Percentiles rank a stretch among this genome's conserved stretches.
These are phyloP conservation scores for Solanum pimpinellifolium DNA, from an alignment of 257 asterid genomes.

Conservation along the genomic window DNA sequence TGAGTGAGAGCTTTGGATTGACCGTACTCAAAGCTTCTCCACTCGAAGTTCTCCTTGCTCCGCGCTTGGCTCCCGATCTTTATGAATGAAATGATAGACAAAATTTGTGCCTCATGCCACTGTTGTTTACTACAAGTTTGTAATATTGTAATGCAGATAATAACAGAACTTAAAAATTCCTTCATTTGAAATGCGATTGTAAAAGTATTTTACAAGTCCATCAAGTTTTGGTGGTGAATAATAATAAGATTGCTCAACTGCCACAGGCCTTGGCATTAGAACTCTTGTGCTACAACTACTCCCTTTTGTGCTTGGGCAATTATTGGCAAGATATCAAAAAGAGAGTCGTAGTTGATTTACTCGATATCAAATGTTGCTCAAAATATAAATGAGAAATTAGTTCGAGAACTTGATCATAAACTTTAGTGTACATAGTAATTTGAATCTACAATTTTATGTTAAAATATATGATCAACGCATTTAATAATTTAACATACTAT, in stretches of 20 bases:
- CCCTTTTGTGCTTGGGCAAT: too few relatives aligned
- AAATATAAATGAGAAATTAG: not conserved
- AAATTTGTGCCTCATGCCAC: not conserved
- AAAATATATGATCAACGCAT: too few relatives aligned
- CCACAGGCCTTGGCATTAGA: too few relatives aligned
- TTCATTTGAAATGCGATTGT: not conserved
- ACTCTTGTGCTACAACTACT: too few relatives aligned
- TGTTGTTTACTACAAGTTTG: not conserved
- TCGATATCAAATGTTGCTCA: not conserved
- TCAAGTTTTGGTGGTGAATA: too few relatives aligned
- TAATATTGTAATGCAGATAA: not conserved
- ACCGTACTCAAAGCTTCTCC: slow-evolving; percentile 29
- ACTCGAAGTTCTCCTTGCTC: slow-evolving; percentile 18
- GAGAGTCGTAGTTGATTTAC: too few relatives aligned
- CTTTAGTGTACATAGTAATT: too few relatives aligned
- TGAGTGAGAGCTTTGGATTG: slow-evolving; percentile 35
- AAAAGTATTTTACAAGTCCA: not conserved
- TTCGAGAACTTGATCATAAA: not conserved
- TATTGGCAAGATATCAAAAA: too few relatives aligned
- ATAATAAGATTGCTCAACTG: too few relatives aligned
- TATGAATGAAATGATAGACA: not conserved
- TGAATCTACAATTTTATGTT: too few relatives aligned
- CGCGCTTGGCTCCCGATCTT: slow-evolving; percentile 12
- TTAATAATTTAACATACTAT: too few relatives aligned
- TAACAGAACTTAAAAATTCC: not conserved